Evolutionary conservation across 768 basidiomycete species (phyloP), one percentile per base, ranked within the genome.

Genomic region (Termitomyces sp.): DNA sequence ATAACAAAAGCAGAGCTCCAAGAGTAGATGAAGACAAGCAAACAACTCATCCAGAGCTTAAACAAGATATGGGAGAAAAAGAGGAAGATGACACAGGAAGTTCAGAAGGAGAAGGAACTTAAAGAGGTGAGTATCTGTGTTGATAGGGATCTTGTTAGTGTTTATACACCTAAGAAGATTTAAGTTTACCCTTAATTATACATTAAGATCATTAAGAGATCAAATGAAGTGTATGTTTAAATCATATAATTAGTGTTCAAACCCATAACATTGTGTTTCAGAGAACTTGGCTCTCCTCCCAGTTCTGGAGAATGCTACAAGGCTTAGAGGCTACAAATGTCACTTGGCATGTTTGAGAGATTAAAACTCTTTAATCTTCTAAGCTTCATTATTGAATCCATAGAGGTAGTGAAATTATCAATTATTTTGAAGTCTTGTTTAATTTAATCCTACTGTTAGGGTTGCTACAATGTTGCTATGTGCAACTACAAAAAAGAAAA

Each of bases 321-420:
- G 67, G 94, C 96, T 14, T 86, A 93, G 66, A 92, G 94, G 69
- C 75, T 99, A 5, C 86, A 91, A 38, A 91, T 89, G 0, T 98
- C 97, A 0, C 82, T 98, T 5, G 89, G 92, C 35, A 91, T 98
- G 19, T 98, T 99, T 61, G 96, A 98, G 63, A 82, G 94, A 42
- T 95, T 91, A 50, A 96, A 95, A 65, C 98, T 98, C 79, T 92
- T 98, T 71, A 98, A 96, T 65, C 80, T 99, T 19, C 96, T 96
- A 0, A 87, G 89, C 31, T 86, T 88, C 46, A 83, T 99, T 23
- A 79, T 90, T 23, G 96, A 95, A 67, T 87, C 82, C 17, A 89
- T 98, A 52, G 89, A 96, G 68, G 87, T 87, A 55, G 94, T 95
- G 66, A 63, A 86, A 73, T 23, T 17, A 37, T 6, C 42, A 33